phyloP scores from a whole-genome alignment of 2,329 filamentous ascomycete species.

The Magnaporthales sp. region DNA sequence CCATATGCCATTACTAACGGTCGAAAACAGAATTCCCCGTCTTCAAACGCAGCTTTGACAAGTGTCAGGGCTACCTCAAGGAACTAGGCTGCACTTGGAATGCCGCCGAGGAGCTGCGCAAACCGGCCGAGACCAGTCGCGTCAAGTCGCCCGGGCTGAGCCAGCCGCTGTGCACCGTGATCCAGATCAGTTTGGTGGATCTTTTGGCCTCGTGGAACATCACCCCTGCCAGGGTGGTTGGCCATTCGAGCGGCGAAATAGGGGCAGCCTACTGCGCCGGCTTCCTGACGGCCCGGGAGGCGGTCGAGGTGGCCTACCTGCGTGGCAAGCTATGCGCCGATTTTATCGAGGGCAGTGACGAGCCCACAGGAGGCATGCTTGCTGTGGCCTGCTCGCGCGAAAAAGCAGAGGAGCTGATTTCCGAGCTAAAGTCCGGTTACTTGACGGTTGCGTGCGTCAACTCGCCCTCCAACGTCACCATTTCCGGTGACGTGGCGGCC shows the following conservation, averaged over 20 bases:
- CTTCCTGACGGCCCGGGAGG: constrained; percentile 11
- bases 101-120: constrained; percentile 23
- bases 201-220: constrained; percentile 23
- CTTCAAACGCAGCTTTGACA: not conserved
- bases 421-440: not conserved
- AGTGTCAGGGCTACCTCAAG: constrained; percentile 10
- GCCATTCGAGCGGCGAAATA: constrained; percentile 29
- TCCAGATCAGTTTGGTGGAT: constrained; percentile 32
- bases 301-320: constrained; percentile 14
- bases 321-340: constrained; percentile 16
- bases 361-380: constrained; percentile 21
- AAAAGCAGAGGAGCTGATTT: not conserved
- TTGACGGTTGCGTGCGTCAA: not conserved
- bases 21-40: not conserved
- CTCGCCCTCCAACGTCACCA: constrained; percentile 25
- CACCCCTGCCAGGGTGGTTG: constrained; percentile 20
- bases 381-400: constrained; percentile 23
- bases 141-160: constrained; percentile 13
- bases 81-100: constrained; percentile 6
- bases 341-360: constrained; percentile 9
- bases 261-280: constrained; percentile 21
- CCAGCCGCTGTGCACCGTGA: constrained; percentile 24
- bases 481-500: constrained; percentile 28
- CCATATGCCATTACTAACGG: no score
- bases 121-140: constrained; percentile 14